These are phyloP conservation scores for Amanita subjunquillea DNA, from an alignment of 768 basidiomycete species.

Conservation along the genomic window DNA sequence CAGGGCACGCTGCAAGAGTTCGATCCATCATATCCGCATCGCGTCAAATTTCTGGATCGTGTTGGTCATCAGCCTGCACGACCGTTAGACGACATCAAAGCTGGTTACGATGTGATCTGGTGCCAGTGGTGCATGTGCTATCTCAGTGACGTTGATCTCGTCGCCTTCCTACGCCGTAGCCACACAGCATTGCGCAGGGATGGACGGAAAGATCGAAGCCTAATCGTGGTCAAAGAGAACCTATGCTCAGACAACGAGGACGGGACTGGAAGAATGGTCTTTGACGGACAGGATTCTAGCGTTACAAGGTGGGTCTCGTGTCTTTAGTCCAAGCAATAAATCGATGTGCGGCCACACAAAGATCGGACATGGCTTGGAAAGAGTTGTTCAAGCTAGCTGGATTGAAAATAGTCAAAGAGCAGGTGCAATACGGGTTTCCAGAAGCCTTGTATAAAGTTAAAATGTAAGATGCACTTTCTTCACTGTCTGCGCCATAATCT, in stretches of 20 bases:
- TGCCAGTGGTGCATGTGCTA: constrained; percentile 97
- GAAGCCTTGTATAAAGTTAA: constrained; percentile 75
- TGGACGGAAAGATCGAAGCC: constrained; percentile 28
- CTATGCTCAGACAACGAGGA: constrained; percentile 50
- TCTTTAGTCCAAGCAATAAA: not conserved
- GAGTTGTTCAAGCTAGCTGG: constrained; percentile 65
- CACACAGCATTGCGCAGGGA: constrained; percentile 43
- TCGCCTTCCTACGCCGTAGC: constrained; percentile 62
- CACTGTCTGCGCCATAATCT: not conserved
- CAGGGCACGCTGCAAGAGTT: constrained; percentile 74
- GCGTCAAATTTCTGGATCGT: constrained; percentile 44
- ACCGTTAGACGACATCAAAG: constrained; percentile 34
- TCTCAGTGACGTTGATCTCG: constrained; percentile 66
- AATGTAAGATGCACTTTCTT: constrained; percentile 44
- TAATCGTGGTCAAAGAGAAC: constrained; percentile 92
- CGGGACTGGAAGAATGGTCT: constrained; percentile 41
- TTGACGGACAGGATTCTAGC: constrained; percentile 85
- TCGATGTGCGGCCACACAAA: constrained; percentile 19
- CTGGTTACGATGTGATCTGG: constrained; percentile 86
- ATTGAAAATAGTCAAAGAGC: constrained; percentile 58
- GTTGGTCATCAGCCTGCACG: constrained; percentile 48
- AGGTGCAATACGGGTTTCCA: constrained; percentile 78
- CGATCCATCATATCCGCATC: constrained; percentile 50
- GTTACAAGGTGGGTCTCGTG: constrained; percentile 57
- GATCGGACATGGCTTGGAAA: constrained; percentile 82